phyloP scores from a whole-genome alignment of 441 rosid species.

The Croton setiger region DNA sequence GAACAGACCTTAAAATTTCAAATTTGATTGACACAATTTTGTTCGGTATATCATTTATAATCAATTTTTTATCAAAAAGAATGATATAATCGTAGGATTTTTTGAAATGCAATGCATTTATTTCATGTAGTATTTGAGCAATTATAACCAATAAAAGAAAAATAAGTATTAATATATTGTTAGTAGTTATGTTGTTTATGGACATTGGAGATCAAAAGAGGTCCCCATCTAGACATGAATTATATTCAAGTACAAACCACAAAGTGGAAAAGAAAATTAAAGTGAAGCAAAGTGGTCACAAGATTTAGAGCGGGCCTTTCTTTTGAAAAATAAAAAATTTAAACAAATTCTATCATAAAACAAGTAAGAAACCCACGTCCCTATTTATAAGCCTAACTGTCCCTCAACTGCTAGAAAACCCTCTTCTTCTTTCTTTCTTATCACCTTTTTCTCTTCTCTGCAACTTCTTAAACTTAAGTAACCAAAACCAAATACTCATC shows the following conservation, averaged over 20 bases:
- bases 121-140: neutral
- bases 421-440: conserved; percentile 20
- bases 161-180: neutral
- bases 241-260: conserved; percentile 22
- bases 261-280: conserved; percentile 32
- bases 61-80: no score
- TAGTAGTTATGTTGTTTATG: conserved; percentile 1
- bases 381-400: conserved; percentile 46
- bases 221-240: conserved; percentile 30
- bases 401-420: conserved; percentile 35
- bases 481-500: neutral
- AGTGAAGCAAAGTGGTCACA: conserved; percentile 46
- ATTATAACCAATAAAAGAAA: neutral
- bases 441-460: conserved; percentile 17
- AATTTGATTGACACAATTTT: no score
- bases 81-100: no score
- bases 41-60: no score
- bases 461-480: conserved; percentile 9
- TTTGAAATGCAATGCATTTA: neutral
- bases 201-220: conserved; percentile 15
- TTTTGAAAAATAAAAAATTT: conserved; percentile 36
- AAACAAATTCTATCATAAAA: conserved; percentile 9
- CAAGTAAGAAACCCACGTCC: conserved; percentile 46
- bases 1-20: no score
- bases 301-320: conserved; percentile 54